These are phyloP conservation scores for Sonneratia caseolaris DNA, from an alignment of 345 rosid genomes.

Conservation along the genomic window DNA sequence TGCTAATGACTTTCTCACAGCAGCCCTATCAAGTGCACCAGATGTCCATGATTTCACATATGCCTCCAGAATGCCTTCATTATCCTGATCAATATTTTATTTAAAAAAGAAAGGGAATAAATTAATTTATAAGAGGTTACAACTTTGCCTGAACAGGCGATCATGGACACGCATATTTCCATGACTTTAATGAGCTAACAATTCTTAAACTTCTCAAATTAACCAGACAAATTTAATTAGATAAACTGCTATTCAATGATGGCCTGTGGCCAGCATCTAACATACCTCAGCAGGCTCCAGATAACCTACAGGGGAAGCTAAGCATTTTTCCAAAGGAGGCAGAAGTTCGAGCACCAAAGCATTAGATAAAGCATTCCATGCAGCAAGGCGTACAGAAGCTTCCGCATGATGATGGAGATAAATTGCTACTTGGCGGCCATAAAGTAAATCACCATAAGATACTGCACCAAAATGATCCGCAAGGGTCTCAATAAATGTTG, in stretches of 20 bases:
- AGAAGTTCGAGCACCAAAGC: conserved; percentile 74
- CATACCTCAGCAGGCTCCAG: conserved; percentile 78
- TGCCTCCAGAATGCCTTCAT: conserved; percentile 60
- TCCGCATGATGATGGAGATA: conserved; percentile 66
- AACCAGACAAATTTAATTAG: neutral
- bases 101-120: neutral
- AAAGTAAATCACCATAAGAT: conserved; percentile 64
- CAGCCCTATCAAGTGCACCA: conserved; percentile 72
- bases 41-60: conserved; percentile 71
- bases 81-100: conserved; percentile 32
- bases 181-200: neutral
- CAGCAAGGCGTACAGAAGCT: conserved; percentile 50
- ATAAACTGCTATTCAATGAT: neutral
- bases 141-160: neutral
- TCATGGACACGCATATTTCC: neutral
- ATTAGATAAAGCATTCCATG: conserved; percentile 62
- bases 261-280: neutral
- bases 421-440: conserved; percentile 67
- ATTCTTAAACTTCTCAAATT: neutral
- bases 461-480: conserved; percentile 74
- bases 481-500: conserved; percentile 58
- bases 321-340: conserved; percentile 59
- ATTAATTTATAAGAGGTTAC: neutral
- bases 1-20: conserved; percentile 50
- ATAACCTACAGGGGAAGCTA: conserved; percentile 58